Percentiles rank a stretch among this genome's conserved stretches.
Conservation (phyloP, 176 grass and related monocot species). For the Microstegium vimineum region DNA sequence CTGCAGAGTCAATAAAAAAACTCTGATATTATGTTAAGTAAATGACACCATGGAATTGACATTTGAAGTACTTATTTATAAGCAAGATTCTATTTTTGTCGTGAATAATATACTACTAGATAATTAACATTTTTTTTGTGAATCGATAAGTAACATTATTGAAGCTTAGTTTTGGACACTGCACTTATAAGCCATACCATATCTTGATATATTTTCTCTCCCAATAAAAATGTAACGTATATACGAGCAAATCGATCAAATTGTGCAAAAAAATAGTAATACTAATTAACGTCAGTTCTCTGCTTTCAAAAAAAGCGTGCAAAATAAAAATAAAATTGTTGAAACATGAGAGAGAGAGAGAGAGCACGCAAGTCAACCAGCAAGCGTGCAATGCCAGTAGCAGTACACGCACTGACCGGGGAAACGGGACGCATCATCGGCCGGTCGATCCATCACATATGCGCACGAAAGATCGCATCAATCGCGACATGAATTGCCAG, state of each 20-base stretch:
- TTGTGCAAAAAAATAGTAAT: too few species aligned
- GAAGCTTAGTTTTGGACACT: too few species aligned
- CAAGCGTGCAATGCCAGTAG: neutral
- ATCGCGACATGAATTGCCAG: conserved; percentile 22
- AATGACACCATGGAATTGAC: neutral
- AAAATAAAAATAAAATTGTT: too few species aligned
- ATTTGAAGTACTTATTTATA: neutral
- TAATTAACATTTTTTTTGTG: too few species aligned
- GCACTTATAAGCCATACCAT: neutral
- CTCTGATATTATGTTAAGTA: neutral
- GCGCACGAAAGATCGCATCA: conserved; percentile 27
- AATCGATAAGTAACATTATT: too few species aligned
- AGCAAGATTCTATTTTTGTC: neutral
- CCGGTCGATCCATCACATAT: neutral
- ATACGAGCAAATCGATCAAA: neutral
- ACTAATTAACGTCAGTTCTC: too few species aligned
- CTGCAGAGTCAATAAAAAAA: neutral
- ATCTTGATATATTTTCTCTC: neutral
- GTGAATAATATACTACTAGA: too few species aligned
- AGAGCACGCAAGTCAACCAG: conserved; percentile 19
- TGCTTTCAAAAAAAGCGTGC: too few species aligned
- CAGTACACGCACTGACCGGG: neutral
- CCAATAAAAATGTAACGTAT: neutral
- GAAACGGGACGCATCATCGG: neutral
- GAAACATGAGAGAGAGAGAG: neutral